A percentile compares a stretch with the other conserved stretches of the same genome.
Evolutionary conservation across 768 basidiomycete species (phyloP).

Genomic region (Fomitopsis pulvina): DNA sequence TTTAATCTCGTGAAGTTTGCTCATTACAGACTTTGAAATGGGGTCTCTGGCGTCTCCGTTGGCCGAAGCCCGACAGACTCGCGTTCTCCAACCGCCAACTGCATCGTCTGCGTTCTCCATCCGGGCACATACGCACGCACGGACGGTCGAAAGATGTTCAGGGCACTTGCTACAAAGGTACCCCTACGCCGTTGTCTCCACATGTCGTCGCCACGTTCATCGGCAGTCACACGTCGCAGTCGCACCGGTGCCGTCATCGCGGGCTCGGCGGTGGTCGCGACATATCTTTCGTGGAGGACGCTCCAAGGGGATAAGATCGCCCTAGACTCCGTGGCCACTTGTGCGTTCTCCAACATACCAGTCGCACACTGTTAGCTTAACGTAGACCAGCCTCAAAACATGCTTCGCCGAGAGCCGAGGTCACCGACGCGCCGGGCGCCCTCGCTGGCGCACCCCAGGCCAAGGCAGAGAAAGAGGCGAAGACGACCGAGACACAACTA

Average conservation of each 20-base stretch:
- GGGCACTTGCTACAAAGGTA: conserved; percentile 1
- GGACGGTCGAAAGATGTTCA: conserved; percentile 6
- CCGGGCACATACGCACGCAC: background rate
- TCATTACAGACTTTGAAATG: background rate
- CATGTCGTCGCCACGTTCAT: conserved; percentile 4
- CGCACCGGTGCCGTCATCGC: conserved; percentile 2
- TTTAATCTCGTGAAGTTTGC: no score
- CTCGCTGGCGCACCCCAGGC: conserved; percentile 4
- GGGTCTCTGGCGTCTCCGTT: no score
- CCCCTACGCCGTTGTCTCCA: conserved; percentile 3
- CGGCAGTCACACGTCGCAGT: conserved; percentile 2
- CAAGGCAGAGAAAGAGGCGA: background rate
- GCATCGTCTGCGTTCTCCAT: background rate
- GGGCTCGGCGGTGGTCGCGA: conserved; percentile 19
- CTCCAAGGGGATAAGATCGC: conserved; percentile 14
- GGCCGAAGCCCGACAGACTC: background rate
- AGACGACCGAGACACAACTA: no score
- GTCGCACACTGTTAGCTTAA: background rate
- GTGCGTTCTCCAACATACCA: background rate
- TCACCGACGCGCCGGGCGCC: conserved; percentile 6
- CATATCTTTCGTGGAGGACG: conserved; percentile 28
- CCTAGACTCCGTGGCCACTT: conserved; percentile 11
- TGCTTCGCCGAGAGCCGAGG: conserved; percentile 9
- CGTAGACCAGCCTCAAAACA: conserved; percentile 13
- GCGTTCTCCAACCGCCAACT: background rate